Evolutionary conservation across 257 asterid species (phyloP).

Genomic region (Solanum peruvianum): DNA sequence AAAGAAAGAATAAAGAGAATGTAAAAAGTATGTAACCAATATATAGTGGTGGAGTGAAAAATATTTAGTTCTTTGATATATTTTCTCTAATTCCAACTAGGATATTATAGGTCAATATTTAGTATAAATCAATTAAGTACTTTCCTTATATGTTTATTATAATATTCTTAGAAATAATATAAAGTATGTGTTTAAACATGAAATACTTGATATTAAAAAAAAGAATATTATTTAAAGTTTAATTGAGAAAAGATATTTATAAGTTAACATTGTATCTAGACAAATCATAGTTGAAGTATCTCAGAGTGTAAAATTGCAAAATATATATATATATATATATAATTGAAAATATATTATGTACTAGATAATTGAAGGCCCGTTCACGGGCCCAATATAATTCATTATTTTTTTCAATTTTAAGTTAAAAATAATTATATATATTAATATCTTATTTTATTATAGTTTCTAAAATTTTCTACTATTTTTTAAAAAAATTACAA

Average conservation of each 20-base stretch:
- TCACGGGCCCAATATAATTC: no score
- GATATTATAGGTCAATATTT: not conserved
- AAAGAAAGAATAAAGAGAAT: not conserved
- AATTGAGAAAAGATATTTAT: not conserved
- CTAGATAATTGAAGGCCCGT: no score
- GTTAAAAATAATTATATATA: no score
- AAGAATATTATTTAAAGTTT: not conserved
- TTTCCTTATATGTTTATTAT: not conserved
- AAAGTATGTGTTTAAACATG: not conserved
- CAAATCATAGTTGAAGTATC: not conserved
- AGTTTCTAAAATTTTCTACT: no score
- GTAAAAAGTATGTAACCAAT: not conserved
- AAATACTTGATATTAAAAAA: not conserved
- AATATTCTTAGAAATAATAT: not conserved
- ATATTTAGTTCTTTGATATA: not conserved
- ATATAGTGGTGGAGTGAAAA: not conserved
- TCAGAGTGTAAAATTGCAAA: not conserved
- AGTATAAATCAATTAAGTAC: not conserved
- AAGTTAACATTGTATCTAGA: not conserved
- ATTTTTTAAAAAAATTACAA: no score
- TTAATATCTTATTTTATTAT: no score
- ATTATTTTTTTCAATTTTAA: no score
- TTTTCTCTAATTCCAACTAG: not conserved
- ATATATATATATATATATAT: no score
- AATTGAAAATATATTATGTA: no score